Evolutionary conservation across 163 green algal genomes (phyloP).

Genomic region (Coccomyxa subellipsoidea): DNA sequence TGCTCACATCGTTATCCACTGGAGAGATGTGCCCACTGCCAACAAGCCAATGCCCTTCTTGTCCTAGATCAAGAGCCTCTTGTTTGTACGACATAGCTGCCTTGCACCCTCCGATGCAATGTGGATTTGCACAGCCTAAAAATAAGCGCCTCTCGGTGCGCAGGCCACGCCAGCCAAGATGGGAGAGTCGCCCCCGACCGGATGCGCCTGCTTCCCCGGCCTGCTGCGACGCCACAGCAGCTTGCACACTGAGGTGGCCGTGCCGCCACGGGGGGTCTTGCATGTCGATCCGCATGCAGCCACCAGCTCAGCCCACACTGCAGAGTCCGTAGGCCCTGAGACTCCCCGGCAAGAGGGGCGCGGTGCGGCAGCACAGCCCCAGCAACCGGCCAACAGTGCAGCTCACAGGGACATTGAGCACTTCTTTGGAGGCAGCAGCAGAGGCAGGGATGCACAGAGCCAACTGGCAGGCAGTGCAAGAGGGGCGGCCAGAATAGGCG

Average conservation of each 20-base stretch:
- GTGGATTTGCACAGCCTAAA: too few species aligned
- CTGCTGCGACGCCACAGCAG: not conserved
- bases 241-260: not conserved
- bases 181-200: not conserved
- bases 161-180: not conserved
- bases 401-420: too few species aligned
- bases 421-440: not conserved
- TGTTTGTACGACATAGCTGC: too few species aligned
- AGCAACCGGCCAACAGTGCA: too few species aligned
- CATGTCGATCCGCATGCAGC: not conserved
- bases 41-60: not conserved
- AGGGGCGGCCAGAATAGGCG: too few species aligned
- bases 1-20: too few species aligned
- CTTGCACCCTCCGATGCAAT: not conserved
- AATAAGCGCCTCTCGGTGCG: too few species aligned
- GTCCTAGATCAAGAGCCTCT: too few species aligned
- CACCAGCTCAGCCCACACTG: too few species aligned
- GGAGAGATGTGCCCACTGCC: not conserved
- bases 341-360: not conserved
- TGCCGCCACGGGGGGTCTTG: not conserved
- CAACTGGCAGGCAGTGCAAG: too few species aligned
- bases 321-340: not conserved
- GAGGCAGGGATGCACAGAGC: too few species aligned
- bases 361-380: too few species aligned
- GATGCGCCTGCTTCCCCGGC: not conserved